Conservation (phyloP, 2,329 filamentous ascomycete species). For the Exophiala sp. region DNA sequence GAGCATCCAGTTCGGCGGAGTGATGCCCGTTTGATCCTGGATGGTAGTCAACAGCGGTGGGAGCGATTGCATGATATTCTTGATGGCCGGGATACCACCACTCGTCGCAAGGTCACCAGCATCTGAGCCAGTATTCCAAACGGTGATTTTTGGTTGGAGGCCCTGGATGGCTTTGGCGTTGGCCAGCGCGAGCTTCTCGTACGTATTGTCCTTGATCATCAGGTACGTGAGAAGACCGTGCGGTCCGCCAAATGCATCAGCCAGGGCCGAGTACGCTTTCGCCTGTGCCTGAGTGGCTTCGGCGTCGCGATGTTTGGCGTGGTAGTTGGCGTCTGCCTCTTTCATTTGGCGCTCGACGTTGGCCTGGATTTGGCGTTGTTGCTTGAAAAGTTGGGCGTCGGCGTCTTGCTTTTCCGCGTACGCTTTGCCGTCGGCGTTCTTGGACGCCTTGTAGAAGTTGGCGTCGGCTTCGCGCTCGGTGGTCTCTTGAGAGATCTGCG, state of each 20-base stretch:
- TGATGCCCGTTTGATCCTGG: conserved; percentile 82
- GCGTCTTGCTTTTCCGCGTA: conserved; percentile 42
- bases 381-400: conserved; percentile 35
- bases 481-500: conserved; percentile 51
- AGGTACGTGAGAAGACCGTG: conserved; percentile 76
- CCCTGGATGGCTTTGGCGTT: conserved; percentile 74
- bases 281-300: conserved; percentile 75
- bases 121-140: conserved; percentile 72
- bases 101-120: conserved; percentile 40
- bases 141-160: conserved; percentile 81
- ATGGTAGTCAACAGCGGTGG: conserved; percentile 81
- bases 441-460: conserved; percentile 48
- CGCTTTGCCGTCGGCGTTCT: conserved; percentile 50
- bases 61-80: conserved; percentile 79
- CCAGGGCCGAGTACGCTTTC: conserved; percentile 70
- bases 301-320: conserved; percentile 67
- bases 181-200: conserved; percentile 71
- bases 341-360: conserved; percentile 38
- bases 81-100: conserved; percentile 61
- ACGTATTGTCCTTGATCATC: conserved; percentile 82
- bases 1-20: conserved; percentile 69
- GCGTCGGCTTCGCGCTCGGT: conserved; percentile 47
- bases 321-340: conserved; percentile 58
- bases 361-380: conserved; percentile 24
- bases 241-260: conserved; percentile 71